Conservation (phyloP, 495 filamentous ascomycete genomes). For the Mytilinidion resinicola region DNA sequence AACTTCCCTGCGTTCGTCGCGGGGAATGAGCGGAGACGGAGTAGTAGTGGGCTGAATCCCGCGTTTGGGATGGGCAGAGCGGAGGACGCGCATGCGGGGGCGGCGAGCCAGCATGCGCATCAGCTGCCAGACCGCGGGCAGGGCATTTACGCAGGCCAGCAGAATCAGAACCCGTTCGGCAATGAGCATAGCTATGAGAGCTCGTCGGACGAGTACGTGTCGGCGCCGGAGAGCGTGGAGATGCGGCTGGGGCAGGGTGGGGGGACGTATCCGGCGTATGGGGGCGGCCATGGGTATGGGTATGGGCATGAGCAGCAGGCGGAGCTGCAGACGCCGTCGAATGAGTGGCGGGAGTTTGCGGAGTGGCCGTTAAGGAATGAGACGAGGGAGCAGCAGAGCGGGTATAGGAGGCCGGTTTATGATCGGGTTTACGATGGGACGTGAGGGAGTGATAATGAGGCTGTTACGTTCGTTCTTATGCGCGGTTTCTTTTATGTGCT, state of each 20-base stretch:
- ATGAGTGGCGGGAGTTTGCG: constrained; percentile 3
- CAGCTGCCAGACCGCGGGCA: neutral
- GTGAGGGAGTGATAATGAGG: neutral
- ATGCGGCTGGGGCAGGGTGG: neutral
- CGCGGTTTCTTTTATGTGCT: too few relatives aligned
- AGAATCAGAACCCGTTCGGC: neutral
- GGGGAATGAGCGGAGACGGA: neutral
- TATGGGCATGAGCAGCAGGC: neutral
- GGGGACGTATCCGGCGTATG: neutral
- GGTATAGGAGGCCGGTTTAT: constrained; percentile 19
- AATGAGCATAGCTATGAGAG: neutral
- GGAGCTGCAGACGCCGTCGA: constrained; percentile 6
- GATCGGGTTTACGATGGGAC: constrained; percentile 21
- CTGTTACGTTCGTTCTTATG: too few relatives aligned
- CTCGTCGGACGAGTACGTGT: too few relatives aligned
- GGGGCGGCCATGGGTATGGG: neutral
- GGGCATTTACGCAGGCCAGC: neutral
- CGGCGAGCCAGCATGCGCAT: neutral
- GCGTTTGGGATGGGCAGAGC: neutral
- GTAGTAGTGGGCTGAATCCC: neutral
- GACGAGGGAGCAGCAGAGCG: neutral
- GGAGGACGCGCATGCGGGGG: neutral
- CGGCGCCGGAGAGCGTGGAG: too few relatives aligned
- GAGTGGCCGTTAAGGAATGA: constrained; percentile 24
- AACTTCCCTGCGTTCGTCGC: neutral